Evolutionary conservation across 129 eudicot species (phyloP).

Genomic region (Flaveria trinervia): DNA sequence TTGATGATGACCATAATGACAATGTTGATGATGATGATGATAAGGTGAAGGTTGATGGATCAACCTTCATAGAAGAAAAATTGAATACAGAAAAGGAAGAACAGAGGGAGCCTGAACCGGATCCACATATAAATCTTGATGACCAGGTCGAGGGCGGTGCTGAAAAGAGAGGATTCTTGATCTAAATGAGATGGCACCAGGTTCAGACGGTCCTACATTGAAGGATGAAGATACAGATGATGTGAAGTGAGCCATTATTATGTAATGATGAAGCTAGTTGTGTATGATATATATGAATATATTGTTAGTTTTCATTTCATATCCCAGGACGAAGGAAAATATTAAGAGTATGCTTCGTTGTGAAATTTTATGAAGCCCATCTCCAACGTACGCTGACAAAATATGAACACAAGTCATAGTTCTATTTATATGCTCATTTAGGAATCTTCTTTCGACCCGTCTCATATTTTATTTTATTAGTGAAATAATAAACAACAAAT

Average conservation of each 20-base stretch:
- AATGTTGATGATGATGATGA: conserved; percentile 26
- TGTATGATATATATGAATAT: conserved; percentile 33
- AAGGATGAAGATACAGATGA: conserved; percentile 63
- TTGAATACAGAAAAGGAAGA: not conserved
- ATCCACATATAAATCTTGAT: conserved; percentile 35
- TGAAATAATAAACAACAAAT: too few relatives aligned
- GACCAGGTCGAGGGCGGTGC: conserved; percentile 41
- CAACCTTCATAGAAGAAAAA: conserved; percentile 38
- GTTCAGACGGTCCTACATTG: conserved; percentile 64
- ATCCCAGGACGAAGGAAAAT: not conserved
- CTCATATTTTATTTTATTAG: too few relatives aligned
- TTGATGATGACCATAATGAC: conserved; percentile 47
- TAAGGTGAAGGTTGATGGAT: conserved; percentile 37
- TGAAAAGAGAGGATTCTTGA: conserved; percentile 65
- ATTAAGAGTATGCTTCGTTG: conserved; percentile 23
- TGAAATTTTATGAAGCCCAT: conserved; percentile 31
- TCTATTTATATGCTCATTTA: conserved; percentile 37
- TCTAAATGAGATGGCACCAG: conserved; percentile 89
- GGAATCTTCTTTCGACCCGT: conserved; percentile 22
- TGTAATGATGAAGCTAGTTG: conserved; percentile 26
- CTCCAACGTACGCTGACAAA: conserved; percentile 37
- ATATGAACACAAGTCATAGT: conserved; percentile 15
- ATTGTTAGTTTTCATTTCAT: conserved; percentile 9
- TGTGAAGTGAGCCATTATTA: conserved; percentile 32
- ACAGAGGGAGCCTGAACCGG: conserved; percentile 15